Base-by-base conservation (phyloP, 2,329 filamentous ascomycete genomes). In the Beauveria caledonica region DNA sequence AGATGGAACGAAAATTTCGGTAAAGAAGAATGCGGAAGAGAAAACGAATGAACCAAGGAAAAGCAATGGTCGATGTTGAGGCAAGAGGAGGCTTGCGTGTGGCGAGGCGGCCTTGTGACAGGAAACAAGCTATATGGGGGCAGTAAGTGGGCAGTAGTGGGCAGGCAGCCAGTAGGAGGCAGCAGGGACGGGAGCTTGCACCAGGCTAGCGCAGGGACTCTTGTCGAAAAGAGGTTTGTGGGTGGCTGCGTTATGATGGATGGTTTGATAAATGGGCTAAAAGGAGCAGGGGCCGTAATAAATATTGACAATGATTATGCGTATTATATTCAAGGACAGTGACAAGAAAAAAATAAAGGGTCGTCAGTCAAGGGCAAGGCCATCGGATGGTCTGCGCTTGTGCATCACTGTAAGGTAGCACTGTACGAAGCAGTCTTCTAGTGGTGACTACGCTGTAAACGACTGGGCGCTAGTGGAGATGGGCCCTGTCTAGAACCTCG, bases 31-130 rank as follows among this genome's bases (percentile, higher is more conserved):
- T 27, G 27, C 9, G 49, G 29, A 33, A 15, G 45, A 57, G 45
- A 29, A 49, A 58, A 51, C 23, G 45, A 56, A 49, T 29, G 36
- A 58, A 29, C 36, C 33, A 51, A 42, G 17, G 36, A 60, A 53
- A 60, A 44, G 49, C 42, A 60, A 53, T 29, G 50, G 50, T 54
- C 42, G 5, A 42, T 57, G 58, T 39, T 42, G 42, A 60, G 58
- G 58, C 58, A 60, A 60, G 58, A 60, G 50, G 42, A 60, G 50
- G 50, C 58, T 54, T 60, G 58, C 49, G 58, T 40, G 58, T 59
- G 56, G 56, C 56, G 58, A 48, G 58, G n/a, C 48, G 58, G 42
- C 58, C 57, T 60, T 60, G 58, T 60, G 58, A 60, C 56, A 59
- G 56, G 56, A 59, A 58, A 59, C 56, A 36, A 45, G 56, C 39